Evolutionary conservation across 2,329 filamentous ascomycete genomes (phyloP).

Genomic region (Venturia effusa): DNA sequence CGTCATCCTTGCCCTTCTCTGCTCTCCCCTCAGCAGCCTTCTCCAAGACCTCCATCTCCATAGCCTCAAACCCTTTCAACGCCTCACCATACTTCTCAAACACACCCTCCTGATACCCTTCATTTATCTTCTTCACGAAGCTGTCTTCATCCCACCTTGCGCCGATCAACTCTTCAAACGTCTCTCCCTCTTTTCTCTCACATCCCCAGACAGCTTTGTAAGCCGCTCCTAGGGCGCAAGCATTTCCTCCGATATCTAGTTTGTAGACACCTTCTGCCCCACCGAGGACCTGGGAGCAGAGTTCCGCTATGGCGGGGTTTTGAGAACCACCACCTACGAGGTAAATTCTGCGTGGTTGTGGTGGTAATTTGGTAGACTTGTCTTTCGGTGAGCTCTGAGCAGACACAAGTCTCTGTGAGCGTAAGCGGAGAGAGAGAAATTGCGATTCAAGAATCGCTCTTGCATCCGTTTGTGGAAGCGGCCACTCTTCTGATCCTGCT

Average conservation of each 20-base stretch:
- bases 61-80: constrained; percentile 62
- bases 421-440: constrained; percentile 78
- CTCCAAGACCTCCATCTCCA: constrained; percentile 58
- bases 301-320: constrained; percentile 78
- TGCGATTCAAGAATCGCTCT: constrained; percentile 91
- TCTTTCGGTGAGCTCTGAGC: constrained; percentile 20
- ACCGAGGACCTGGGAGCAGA: constrained; percentile 80
- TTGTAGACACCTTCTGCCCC: constrained; percentile 83
- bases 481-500: constrained; percentile 42
- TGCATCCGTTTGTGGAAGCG: constrained; percentile 59
- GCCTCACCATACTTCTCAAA: constrained; percentile 73
- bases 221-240: constrained; percentile 84
- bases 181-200: constrained; percentile 55
- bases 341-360: constrained; percentile 83
- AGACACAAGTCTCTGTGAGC: constrained; percentile 64
- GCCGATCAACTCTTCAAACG: constrained; percentile 80
- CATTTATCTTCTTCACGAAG: constrained; percentile 71
- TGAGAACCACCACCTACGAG: constrained; percentile 86
- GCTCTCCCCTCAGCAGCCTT: constrained; percentile 19
- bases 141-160: constrained; percentile 75
- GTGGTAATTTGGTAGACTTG: constrained; percentile 48
- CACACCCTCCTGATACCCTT: constrained; percentile 63
- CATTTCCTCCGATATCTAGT: constrained; percentile 89
- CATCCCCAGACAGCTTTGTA: constrained; percentile 95
- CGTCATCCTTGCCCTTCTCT: constrained; percentile 10